phyloP scores from a whole-genome alignment of 805 yeast genomes.

The Cyberlindnera xylosilytica region DNA sequence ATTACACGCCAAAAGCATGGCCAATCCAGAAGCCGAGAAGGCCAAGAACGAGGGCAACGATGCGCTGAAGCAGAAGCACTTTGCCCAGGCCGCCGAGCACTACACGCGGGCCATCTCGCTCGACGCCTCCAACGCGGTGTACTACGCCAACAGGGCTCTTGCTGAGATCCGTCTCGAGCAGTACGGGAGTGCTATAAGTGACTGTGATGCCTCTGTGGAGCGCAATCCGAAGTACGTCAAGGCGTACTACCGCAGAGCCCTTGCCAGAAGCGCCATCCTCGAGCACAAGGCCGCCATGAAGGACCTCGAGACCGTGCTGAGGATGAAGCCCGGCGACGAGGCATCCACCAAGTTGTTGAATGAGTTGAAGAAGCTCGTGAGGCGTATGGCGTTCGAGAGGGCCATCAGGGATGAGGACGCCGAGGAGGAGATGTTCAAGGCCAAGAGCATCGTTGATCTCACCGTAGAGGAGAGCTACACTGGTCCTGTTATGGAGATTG shows the following conservation, averaged over 20 bases:
- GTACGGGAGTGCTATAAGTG: slow-evolving; percentile 81
- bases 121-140: slow-evolving; percentile 54
- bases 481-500: slow-evolving; percentile 54
- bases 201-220: slow-evolving; percentile 68
- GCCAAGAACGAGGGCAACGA: slow-evolving; percentile 72
- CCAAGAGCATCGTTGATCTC: slow-evolving; percentile 20
- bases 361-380: slow-evolving; percentile 62
- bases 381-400: slow-evolving; percentile 74
- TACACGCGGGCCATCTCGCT: slow-evolving; percentile 75
- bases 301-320: slow-evolving; percentile 64
- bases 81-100: slow-evolving; percentile 57
- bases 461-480: slow-evolving; percentile 50
- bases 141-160: slow-evolving; percentile 85
- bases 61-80: slow-evolving; percentile 63
- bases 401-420: slow-evolving; percentile 83
- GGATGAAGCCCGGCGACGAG: slow-evolving; percentile 62
- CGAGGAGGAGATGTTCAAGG: slow-evolving; percentile 34
- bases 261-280: slow-evolving; percentile 71
- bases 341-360: slow-evolving; percentile 60
- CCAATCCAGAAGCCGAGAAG: slow-evolving; percentile 36
- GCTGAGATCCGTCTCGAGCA: slow-evolving; percentile 83
- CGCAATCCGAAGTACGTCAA: slow-evolving; percentile 67
- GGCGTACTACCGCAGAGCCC: slow-evolving; percentile 85
- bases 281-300: slow-evolving; percentile 69
- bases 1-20: too few relatives aligned